Conservation (phyloP, 306 rosid genomes). For the Trichosanthes cucumerina region DNA sequence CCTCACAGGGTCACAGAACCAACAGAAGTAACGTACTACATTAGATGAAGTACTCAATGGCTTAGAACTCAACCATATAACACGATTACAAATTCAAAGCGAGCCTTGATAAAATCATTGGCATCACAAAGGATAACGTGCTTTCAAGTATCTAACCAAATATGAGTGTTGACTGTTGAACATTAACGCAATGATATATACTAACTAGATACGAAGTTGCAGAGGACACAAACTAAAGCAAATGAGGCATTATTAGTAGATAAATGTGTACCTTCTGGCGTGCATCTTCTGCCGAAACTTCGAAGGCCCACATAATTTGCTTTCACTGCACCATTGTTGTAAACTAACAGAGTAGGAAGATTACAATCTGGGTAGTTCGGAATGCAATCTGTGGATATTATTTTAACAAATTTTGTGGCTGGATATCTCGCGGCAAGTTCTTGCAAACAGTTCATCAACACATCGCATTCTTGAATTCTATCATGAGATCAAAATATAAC, state of each 20-base stretch:
- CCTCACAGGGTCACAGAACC: background rate
- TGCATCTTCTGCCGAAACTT: conserved; percentile 76
- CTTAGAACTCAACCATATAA: background rate
- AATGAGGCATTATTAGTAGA: background rate
- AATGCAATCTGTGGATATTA: conserved; percentile 91
- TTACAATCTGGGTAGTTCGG: conserved; percentile 85
- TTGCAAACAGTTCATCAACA: conserved; percentile 81
- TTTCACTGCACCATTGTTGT: conserved; percentile 86
- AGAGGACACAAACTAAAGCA: background rate
- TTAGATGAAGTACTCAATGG: background rate
- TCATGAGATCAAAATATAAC: background rate
- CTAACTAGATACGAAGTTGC: background rate
- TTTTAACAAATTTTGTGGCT: conserved; percentile 90
- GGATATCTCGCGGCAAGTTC: conserved; percentile 72
- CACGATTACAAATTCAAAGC: background rate
- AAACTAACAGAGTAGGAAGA: conserved; percentile 79
- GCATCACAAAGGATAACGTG: background rate
- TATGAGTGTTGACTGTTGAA: background rate
- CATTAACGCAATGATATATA: background rate
- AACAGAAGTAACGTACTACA: background rate
- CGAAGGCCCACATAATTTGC: conserved; percentile 78
- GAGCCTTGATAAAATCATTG: background rate
- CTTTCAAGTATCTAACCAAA: background rate
- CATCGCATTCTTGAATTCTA: conserved; percentile 66
- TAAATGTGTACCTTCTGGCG: conserved; percentile 70